Conservation (phyloP, 228 moss, liverwort and hornwort species). For the Sphagnum fallax region DNA sequence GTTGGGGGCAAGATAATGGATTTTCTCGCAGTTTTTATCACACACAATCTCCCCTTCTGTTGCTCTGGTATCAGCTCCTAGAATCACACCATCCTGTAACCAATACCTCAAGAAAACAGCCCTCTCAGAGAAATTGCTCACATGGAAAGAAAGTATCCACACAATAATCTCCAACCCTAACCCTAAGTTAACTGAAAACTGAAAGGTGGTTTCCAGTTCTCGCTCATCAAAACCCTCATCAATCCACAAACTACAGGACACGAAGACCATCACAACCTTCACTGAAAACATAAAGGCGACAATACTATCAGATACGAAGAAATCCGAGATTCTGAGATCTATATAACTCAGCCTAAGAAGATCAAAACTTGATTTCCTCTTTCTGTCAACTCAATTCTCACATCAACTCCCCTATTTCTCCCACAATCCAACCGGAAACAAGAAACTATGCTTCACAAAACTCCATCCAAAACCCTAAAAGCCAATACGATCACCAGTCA, state of each 20-base stretch:
- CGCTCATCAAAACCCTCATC: too few species aligned
- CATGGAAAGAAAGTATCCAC: not conserved
- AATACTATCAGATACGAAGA: not conserved
- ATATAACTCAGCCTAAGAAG: not conserved
- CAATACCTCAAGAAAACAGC: not conserved
- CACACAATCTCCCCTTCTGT: constrained; percentile 98
- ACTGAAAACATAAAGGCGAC: too few species aligned
- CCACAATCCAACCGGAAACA: too few species aligned
- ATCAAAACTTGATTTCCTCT: not conserved
- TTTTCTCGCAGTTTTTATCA: constrained; percentile 99
- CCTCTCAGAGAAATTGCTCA: not conserved
- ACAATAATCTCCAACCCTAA: not conserved
- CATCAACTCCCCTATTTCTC: too few species aligned
- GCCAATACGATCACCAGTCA: not conserved
- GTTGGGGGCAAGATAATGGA: constrained; percentile 93
- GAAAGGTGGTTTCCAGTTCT: constrained; percentile 5
- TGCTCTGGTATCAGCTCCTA: constrained; percentile 96
- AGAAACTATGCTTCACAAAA: not conserved
- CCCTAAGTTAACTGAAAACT: not conserved
- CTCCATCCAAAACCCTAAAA: not conserved
- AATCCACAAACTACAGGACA: too few species aligned
- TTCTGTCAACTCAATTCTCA: not conserved
- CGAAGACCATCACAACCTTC: not conserved
- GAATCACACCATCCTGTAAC: constrained; percentile 83
- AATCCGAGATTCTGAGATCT: not conserved